phyloP scores from a whole-genome alignment of 2,329 filamentous ascomycete genomes.

The Zymoseptoria brevis region DNA sequence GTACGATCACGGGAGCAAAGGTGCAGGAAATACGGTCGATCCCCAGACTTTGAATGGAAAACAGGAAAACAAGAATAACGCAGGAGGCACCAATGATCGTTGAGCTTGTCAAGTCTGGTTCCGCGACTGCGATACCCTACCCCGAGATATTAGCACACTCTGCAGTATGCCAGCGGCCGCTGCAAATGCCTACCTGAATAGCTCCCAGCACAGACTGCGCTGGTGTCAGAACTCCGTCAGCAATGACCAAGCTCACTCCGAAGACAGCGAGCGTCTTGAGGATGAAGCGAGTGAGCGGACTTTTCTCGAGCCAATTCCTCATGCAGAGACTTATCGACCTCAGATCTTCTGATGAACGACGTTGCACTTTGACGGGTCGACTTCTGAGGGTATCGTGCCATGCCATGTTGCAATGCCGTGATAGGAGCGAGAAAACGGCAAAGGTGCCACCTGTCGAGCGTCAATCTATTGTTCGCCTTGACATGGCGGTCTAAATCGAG shows the following conservation, averaged over 20 bases:
- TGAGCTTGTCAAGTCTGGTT: slow-evolving; percentile 45
- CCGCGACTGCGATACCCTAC: slow-evolving; percentile 44
- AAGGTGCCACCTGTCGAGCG: slow-evolving; percentile 49
- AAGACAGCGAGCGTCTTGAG: slow-evolving; percentile 57
- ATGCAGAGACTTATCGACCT: slow-evolving; percentile 44
- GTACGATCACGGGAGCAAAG: slow-evolving; percentile 58
- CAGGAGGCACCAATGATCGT: slow-evolving; percentile 57
- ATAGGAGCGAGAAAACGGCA: slow-evolving; percentile 57
- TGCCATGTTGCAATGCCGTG: slow-evolving; percentile 53
- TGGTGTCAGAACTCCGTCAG: slow-evolving; percentile 58
- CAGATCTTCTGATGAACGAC: slow-evolving; percentile 51
- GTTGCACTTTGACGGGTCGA: slow-evolving; percentile 50
- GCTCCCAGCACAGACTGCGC: slow-evolving; percentile 63
- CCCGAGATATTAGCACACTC: background rate
- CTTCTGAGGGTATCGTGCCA: slow-evolving; percentile 50
- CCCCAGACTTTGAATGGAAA: slow-evolving; percentile 56
- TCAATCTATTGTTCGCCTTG: background rate
- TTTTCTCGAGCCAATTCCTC: slow-evolving; percentile 51
- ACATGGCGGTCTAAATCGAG: background rate
- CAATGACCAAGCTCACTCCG: slow-evolving; percentile 59
- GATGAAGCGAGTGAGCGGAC: slow-evolving; percentile 40
- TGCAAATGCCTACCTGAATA: slow-evolving; percentile 40
- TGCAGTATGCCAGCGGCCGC: background rate
- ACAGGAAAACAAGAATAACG: slow-evolving; percentile 55
- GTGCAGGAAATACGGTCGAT: slow-evolving; percentile 51